Evolutionary conservation across 495 filamentous ascomycete species (phyloP).

Genomic region (Hypoxylon intermedium): DNA sequence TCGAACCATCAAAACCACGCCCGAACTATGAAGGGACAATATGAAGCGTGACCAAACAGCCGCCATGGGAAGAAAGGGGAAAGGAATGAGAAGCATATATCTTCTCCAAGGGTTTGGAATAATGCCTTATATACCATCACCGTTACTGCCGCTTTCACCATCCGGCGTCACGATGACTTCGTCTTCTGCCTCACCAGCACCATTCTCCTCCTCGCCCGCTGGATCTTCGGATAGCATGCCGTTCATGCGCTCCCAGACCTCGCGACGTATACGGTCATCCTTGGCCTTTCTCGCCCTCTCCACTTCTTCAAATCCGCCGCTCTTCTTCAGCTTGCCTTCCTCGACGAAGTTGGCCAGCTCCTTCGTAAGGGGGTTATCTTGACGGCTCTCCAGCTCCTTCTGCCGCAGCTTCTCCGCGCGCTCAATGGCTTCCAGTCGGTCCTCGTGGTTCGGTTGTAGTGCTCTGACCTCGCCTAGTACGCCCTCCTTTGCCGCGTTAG

Average conservation of each 20-base stretch:
- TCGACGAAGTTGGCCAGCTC: slow-evolving; percentile 88
- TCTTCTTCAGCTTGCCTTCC: slow-evolving; percentile 93
- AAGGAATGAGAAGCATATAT: not conserved
- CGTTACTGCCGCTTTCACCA: not conserved
- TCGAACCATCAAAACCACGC: slow-evolving; percentile 1
- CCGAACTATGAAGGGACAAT: slow-evolving; percentile 15
- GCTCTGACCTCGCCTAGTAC: slow-evolving; percentile 93
- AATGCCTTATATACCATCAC: slow-evolving; percentile 32
- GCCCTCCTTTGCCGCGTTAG: slow-evolving; percentile 81
- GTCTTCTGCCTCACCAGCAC: not conserved
- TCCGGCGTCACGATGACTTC: not conserved
- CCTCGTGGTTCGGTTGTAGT: slow-evolving; percentile 93
- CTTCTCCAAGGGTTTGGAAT: slow-evolving; percentile 6
- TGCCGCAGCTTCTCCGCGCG: slow-evolving; percentile 87
- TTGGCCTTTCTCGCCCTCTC: slow-evolving; percentile 83
- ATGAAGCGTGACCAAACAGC: not conserved
- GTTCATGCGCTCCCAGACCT: slow-evolving; percentile 63
- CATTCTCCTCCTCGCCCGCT: slow-evolving; percentile 12
- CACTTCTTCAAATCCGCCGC: slow-evolving; percentile 90
- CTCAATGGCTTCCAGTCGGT: slow-evolving; percentile 91
- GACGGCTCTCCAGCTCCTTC: slow-evolving; percentile 81
- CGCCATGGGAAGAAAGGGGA: not conserved
- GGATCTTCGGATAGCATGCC: slow-evolving; percentile 27
- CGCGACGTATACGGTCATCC: slow-evolving; percentile 84
- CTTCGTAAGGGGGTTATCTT: slow-evolving; percentile 82